phyloP scores from a whole-genome alignment of 306 rosid species.

The Rosa chinensis region DNA sequence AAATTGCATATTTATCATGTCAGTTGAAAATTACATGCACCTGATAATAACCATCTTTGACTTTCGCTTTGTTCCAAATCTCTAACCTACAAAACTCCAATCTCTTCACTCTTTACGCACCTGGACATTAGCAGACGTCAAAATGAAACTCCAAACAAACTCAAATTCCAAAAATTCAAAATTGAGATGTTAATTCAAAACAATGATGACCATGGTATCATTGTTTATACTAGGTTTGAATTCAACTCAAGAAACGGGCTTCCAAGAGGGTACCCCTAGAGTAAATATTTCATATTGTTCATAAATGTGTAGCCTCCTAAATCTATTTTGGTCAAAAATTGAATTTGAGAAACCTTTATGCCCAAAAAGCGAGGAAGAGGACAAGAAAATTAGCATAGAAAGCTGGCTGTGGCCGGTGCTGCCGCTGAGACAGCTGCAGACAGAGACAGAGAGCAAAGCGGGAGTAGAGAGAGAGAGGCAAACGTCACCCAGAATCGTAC shows the following conservation, averaged over 20 bases:
- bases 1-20: too few species aligned
- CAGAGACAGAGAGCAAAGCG: constrained; percentile 11
- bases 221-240: too few species aligned
- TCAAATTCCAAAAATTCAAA: too few species aligned
- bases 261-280: too few species aligned
- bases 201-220: too few species aligned
- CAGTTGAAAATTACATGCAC: too few species aligned
- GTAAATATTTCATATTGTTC: neutral
- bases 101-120: too few species aligned
- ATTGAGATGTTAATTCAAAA: too few species aligned
- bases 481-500: constrained; percentile 23
- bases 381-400: neutral
- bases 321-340: neutral
- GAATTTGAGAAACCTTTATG: neutral
- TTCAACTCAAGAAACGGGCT: too few species aligned
- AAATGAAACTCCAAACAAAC: too few species aligned
- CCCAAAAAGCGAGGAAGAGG: neutral
- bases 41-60: neutral
- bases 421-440: constrained; percentile 24
- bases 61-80: too few species aligned
- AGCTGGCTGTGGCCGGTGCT: neutral
- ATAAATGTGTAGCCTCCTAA: neutral
- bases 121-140: too few species aligned
- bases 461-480: neutral
- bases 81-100: neutral